phyloP scores from a whole-genome alignment of 1,284 basidiomycete genomes.

The Flammula alnicola region DNA sequence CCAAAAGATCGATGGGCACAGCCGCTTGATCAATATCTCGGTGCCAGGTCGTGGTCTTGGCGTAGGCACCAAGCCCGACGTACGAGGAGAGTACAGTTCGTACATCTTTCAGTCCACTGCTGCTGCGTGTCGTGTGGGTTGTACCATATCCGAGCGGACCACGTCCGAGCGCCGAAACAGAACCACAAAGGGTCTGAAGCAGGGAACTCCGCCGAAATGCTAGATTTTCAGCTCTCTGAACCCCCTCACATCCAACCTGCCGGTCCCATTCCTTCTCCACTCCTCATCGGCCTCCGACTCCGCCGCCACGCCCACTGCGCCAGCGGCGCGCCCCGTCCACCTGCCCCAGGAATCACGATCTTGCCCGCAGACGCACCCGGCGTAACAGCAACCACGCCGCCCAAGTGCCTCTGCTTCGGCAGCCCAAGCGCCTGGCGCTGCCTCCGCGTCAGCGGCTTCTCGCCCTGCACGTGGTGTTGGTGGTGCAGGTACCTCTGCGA shows the following conservation, averaged over 20 bases:
- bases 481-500: conserved; percentile 16
- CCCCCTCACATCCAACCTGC: conserved; percentile 77
- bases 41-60: too few species aligned
- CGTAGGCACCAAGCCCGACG: too few species aligned
- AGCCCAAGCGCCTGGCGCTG: conserved; percentile 71
- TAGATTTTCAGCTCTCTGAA: conserved; percentile 82
- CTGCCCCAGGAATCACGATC: conserved; percentile 42
- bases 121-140: too few species aligned
- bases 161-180: too few species aligned
- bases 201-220: neutral
- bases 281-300: conserved; percentile 49
- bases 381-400: conserved; percentile 22
- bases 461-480: conserved; percentile 28
- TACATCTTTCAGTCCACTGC: too few species aligned
- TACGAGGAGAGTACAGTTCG: too few species aligned
- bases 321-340: conserved; percentile 29
- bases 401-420: conserved; percentile 50
- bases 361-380: conserved; percentile 39
- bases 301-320: conserved; percentile 48
- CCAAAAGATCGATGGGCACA: too few species aligned
- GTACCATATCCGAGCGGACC: too few species aligned
- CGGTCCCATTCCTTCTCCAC: conserved; percentile 75
- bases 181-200: too few species aligned
- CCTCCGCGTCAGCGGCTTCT: conserved; percentile 56
- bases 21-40: too few species aligned